These are phyloP conservation scores for Oryza meyeriana DNA, from an alignment of 176 grass and related monocot species.

Conservation along the genomic window DNA sequence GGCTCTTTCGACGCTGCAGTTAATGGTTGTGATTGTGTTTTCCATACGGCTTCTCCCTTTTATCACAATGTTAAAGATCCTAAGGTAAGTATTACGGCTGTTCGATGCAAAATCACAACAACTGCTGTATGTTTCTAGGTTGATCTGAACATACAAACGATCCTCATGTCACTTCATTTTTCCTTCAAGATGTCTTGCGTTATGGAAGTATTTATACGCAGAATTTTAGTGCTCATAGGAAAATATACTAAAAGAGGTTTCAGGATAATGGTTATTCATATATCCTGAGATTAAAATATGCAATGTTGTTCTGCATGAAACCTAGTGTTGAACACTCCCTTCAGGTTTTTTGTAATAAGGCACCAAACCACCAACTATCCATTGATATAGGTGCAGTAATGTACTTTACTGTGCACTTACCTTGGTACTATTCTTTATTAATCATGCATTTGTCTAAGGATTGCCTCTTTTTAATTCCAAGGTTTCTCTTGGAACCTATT, in stretches of 20 bases:
- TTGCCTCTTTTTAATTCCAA: background rate
- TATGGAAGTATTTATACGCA: background rate
- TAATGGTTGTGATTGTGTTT: slow-evolving; percentile 47
- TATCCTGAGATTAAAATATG: background rate
- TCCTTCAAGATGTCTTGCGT: background rate
- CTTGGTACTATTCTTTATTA: background rate
- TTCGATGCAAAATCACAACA: background rate
- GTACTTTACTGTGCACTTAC: background rate
- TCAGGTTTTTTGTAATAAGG: background rate
- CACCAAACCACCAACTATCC: background rate
- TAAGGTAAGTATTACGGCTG: slow-evolving; percentile 28
- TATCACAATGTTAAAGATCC: slow-evolving; percentile 49
- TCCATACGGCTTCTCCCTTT: slow-evolving; percentile 65
- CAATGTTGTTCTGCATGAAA: background rate
- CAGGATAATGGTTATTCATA: background rate
- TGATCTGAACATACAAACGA: slow-evolving; percentile 10
- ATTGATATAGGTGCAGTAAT: background rate
- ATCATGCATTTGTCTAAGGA: background rate
- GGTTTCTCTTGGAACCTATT: background rate
- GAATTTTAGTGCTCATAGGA: background rate
- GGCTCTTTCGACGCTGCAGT: slow-evolving; percentile 45
- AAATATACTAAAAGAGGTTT: background rate
- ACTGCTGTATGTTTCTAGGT: background rate
- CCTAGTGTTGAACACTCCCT: background rate
- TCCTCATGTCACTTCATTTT: background rate